Conservation (phyloP, 2,329 filamentous ascomycete species). For the Fusarium sp. region DNA sequence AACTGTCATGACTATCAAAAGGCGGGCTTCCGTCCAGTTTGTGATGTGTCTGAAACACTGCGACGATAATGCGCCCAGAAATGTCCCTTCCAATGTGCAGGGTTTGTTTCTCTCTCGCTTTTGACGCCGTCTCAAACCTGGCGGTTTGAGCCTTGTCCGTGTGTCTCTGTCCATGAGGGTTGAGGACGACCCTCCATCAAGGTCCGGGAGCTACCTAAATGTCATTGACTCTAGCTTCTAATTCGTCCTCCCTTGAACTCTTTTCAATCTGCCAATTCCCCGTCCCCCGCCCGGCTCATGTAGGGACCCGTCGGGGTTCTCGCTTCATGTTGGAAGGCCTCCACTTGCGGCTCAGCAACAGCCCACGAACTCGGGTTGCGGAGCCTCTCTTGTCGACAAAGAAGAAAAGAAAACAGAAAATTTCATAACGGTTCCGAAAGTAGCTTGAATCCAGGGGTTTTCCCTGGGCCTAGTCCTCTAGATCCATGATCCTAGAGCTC, state of each 20-base stretch:
- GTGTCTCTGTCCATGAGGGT: constrained; percentile 5
- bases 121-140: not conserved
- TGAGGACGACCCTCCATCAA: constrained; percentile 10
- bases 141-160: constrained; percentile 2
- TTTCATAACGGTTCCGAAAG: constrained; percentile 6
- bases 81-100: not conserved
- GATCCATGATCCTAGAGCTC: constrained; percentile 30
- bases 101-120: not conserved
- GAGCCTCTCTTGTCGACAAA: constrained; percentile 13
- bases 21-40: constrained; percentile 3
- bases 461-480: not conserved
- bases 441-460: constrained; percentile 14
- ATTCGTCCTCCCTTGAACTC: not conserved
- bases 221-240: not conserved
- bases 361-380: constrained; percentile 25
- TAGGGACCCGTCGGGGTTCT: constrained; percentile 16
- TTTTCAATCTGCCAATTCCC: constrained; percentile 8
- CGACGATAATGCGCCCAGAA: not conserved
- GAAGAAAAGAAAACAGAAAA: not conserved
- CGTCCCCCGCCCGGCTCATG: not conserved
- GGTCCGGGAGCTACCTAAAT: not conserved
- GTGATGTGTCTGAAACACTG: constrained; percentile 11
- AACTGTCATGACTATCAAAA: constrained; percentile 17
- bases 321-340: constrained; percentile 18
- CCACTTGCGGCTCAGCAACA: constrained; percentile 40